Evolutionary conservation across 768 basidiomycete genomes (phyloP).

Genomic region (Boletales sp.): DNA sequence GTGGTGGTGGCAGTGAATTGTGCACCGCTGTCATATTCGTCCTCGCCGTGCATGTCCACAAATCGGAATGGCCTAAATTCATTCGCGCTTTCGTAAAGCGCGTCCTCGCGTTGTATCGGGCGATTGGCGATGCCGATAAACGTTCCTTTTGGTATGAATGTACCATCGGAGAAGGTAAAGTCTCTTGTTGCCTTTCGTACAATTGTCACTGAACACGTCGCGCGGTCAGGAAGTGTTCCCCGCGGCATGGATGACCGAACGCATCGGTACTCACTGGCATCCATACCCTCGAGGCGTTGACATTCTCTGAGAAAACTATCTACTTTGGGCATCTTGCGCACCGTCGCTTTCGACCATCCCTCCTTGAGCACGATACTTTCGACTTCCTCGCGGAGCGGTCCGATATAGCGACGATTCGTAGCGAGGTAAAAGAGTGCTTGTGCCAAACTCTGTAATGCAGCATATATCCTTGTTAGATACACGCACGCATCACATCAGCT

Average conservation of each 20-base stretch:
- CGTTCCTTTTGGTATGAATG: constrained; percentile 29
- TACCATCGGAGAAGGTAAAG: constrained; percentile 31
- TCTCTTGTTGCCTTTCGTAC: constrained; percentile 28
- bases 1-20: constrained; percentile 32
- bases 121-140: constrained; percentile 16
- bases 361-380: constrained; percentile 24
- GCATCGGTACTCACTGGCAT: constrained; percentile 11
- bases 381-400: constrained; percentile 35
- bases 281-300: constrained; percentile 27
- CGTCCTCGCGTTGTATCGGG: constrained; percentile 18
- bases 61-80: constrained; percentile 37
- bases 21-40: constrained; percentile 29
- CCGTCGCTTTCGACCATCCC: constrained; percentile 21
- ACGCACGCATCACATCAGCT: background rate
- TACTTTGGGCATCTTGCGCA: constrained; percentile 32
- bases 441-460: constrained; percentile 24
- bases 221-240: too few relatives aligned
- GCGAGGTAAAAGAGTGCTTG: constrained; percentile 36
- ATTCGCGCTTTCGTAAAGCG: constrained; percentile 30
- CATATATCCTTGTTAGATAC: background rate
- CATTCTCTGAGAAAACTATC: constrained; percentile 41
- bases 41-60: constrained; percentile 22
- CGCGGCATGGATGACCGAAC: background rate
- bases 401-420: constrained; percentile 30
- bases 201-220: constrained; percentile 26